Evolutionary conservation across 345 rosid species (phyloP).

Genomic region (Arabis alpina): DNA sequence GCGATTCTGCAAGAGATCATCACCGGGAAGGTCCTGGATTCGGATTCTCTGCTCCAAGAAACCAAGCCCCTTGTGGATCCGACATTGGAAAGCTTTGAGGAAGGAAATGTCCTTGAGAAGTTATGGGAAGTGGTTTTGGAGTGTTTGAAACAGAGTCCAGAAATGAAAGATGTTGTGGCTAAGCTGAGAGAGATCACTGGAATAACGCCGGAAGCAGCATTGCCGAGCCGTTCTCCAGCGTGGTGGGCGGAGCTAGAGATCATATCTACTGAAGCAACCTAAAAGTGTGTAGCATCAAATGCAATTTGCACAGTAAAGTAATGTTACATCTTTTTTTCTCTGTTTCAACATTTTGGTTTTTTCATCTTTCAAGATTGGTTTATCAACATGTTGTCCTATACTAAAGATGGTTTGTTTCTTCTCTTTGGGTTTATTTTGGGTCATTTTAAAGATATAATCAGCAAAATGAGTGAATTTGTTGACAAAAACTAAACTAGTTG

Average conservation of each 20-base stretch:
- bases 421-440: neutral
- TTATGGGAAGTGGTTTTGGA: conserved; percentile 61
- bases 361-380: conserved; percentile 13
- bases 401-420: conserved; percentile 7
- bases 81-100: conserved; percentile 55
- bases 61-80: conserved; percentile 65
- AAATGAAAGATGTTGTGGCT: conserved; percentile 60
- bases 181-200: conserved; percentile 76
- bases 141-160: conserved; percentile 62
- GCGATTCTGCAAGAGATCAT: conserved; percentile 73
- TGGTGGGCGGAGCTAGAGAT: conserved; percentile 99
- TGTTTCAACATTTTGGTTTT: conserved; percentile 14
- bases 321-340: conserved; percentile 4
- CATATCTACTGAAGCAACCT: conserved; percentile 58
- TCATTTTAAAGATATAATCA: neutral
- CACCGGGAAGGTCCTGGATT: conserved; percentile 69
- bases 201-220: conserved; percentile 69
- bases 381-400: neutral
- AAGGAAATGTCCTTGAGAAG: conserved; percentile 58
- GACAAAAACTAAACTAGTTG: no score
- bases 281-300: conserved; percentile 37
- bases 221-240: conserved; percentile 78
- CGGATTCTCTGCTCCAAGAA: conserved; percentile 45
- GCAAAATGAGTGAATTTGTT: neutral
- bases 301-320: conserved; percentile 25